Base-by-base conservation (phyloP, 352 stramenopile genomes). In the Globisporangium parvum region DNA sequence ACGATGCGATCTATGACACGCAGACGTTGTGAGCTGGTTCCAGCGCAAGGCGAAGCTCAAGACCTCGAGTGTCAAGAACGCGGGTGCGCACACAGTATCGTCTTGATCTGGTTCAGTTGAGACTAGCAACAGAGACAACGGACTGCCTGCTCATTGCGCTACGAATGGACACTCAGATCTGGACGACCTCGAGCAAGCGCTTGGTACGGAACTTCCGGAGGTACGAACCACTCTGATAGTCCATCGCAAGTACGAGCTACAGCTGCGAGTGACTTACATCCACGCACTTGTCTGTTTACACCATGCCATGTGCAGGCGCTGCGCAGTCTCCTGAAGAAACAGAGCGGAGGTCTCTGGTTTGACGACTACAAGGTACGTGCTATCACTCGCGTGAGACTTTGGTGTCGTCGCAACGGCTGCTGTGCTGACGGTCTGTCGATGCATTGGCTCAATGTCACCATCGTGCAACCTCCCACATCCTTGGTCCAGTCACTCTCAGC, bases 11-110 rank as follows among this genome's bases (percentile, higher is more conserved):
- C 39, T 1, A 9, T 57, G 28, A 20, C 18, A 11, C 2, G 48
- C 26, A 89, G 82, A 93, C 35, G 86, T 93, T 52, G 69, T 91
- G 65, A 91, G 74, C 67, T 93, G 83, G 83, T 91, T 93, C 60
- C 63, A 88, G 63, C 79, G 79, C 53, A 93, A 93, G 63, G 66
- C 77, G 20, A 66, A 85, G 57, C 74, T 91, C n/a, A 62, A 68
- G 31, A 53, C 66, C 31, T 70, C 55, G 0, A 59, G 46, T 21
- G 77, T 83, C 50, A 87, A 70, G 40, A 74, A 71, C 46, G 54
- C 70, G n/a, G 74, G 75, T 86, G 49, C 24, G 58, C 33, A 3
- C 20, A 15, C 46, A n/a, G n/a, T n/a, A 10, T 20, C 6, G 41
- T 24, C 20, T 40, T 12, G 8, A 49, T n/a, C 10, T 33, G 44